A percentile compares a stretch with the other conserved stretches of the same genome.
phyloP scores from a whole-genome alignment of 169 alveolate genomes.

The Babesia divergens region DNA sequence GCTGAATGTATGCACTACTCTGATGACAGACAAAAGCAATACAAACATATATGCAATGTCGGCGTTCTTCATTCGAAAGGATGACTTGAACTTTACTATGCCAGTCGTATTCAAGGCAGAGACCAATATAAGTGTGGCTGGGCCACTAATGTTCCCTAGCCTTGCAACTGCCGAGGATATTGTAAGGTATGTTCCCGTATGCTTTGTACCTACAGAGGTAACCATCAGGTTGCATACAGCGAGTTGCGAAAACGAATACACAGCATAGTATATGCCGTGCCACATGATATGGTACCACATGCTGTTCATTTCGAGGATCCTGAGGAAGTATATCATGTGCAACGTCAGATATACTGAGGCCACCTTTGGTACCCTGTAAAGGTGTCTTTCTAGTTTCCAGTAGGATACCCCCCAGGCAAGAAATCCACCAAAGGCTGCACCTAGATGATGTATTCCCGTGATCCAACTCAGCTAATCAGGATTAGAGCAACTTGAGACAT shows the following conservation, averaged over 20 bases:
- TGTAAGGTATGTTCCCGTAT: constrained; percentile 2
- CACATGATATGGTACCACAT: constrained; percentile 26
- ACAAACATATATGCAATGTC: constrained; percentile 26
- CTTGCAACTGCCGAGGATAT: constrained; percentile 27
- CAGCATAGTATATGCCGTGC: constrained; percentile 40
- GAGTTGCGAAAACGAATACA: constrained; percentile 33
- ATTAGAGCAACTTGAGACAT: no score
- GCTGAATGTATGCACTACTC: constrained; percentile 11
- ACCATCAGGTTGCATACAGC: constrained; percentile 9
- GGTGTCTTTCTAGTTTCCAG: constrained; percentile 8
- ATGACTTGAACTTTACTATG: constrained; percentile 1
- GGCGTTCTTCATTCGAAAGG: constrained; percentile 14
- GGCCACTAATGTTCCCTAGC: constrained; percentile 25
- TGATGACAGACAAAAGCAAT: not conserved
- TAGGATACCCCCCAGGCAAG: constrained; percentile 37
- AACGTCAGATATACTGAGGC: constrained; percentile 20
- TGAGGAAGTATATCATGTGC: constrained; percentile 3
- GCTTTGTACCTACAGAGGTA: not conserved
- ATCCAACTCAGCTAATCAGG: constrained; percentile 29
- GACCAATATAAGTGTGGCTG: constrained; percentile 28
- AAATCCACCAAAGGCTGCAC: constrained; percentile 57
- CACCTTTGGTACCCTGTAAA: constrained; percentile 19
- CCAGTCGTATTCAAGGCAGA: constrained; percentile 9
- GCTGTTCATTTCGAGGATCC: constrained; percentile 13
- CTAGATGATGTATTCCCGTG: constrained; percentile 49